A percentile compares a stretch with the other conserved stretches of the same genome.
Evolutionary conservation across 768 basidiomycete species (phyloP).

Genomic region (Rubroboletus pulcherrimus): DNA sequence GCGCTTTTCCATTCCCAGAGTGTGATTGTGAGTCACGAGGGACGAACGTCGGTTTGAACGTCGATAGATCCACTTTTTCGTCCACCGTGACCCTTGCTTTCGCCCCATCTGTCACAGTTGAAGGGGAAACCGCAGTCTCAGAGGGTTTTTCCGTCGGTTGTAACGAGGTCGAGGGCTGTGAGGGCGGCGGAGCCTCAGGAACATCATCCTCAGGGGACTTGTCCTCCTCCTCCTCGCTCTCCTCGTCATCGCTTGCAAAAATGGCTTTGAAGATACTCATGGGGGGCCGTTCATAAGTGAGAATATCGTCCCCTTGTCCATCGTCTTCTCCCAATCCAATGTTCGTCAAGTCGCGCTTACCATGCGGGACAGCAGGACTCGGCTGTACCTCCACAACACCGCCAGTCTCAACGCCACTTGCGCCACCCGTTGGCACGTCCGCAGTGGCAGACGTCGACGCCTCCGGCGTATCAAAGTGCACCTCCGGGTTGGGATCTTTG

Average conservation of each 20-base stretch:
- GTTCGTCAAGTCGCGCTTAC: conserved; percentile 66
- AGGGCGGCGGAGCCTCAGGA: neutral
- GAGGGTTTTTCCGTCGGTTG: neutral
- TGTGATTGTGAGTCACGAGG: conserved; percentile 42
- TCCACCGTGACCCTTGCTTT: conserved; percentile 1
- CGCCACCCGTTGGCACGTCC: conserved; percentile 5
- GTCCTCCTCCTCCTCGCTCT: conserved; percentile 64
- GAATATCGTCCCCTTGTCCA: conserved; percentile 77
- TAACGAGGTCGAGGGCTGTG: conserved; percentile 12
- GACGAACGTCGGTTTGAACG: conserved; percentile 88
- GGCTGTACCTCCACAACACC: neutral
- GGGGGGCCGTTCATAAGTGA: conserved; percentile 83
- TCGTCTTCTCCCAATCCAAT: conserved; percentile 93
- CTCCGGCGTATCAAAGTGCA: conserved; percentile 31
- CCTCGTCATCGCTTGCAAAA: conserved; percentile 93
- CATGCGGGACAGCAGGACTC: conserved; percentile 2
- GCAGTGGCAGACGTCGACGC: conserved; percentile 21
- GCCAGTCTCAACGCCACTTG: neutral
- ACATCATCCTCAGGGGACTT: conserved; percentile 15
- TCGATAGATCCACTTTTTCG: conserved; percentile 49
- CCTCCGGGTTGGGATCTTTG: conserved; percentile 74
- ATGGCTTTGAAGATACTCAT: conserved; percentile 98
- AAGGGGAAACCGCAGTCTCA: neutral
- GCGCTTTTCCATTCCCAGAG: conserved; percentile 41
- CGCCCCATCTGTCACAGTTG: neutral